phyloP scores from a whole-genome alignment of 2,329 filamentous ascomycete species.

The Cadophora gregata region DNA sequence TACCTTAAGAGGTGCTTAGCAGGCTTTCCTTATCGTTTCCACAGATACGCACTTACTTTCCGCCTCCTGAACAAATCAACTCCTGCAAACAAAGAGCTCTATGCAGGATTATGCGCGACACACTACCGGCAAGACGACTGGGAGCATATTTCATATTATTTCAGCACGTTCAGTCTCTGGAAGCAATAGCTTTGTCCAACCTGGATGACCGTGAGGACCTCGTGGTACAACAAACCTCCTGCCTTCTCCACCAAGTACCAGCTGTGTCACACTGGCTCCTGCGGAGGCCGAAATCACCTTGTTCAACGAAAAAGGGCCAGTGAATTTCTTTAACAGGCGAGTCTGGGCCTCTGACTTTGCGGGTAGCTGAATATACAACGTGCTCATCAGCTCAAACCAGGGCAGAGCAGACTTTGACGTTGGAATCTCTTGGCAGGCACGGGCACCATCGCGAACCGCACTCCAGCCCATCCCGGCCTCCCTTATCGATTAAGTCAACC shows the following conservation, averaged over 20 bases:
- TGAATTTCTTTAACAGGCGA: neutral
- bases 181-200: too few relatives aligned
- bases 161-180: too few relatives aligned
- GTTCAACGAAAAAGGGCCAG: neutral
- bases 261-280: neutral
- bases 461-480: neutral
- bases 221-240: neutral
- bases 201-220: neutral
- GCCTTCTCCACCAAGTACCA: neutral
- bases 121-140: too few relatives aligned
- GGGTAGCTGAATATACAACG: neutral
- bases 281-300: neutral
- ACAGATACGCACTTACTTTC: neutral
- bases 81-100: too few relatives aligned
- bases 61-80: neutral
- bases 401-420: neutral
- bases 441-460: slow-evolving; percentile 15
- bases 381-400: too few relatives aligned
- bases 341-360: neutral
- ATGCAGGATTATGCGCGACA: too few relatives aligned
- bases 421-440: slow-evolving; percentile 14
- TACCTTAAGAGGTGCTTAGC: neutral
- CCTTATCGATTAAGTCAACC: slow-evolving; percentile 18
- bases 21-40: neutral
- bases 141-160: too few relatives aligned